Percentiles rank a stretch among this genome's conserved stretches.
These are phyloP conservation scores for Kwoniella bestiolae DNA, from an alignment of 768 basidiomycete species.

Conservation along the genomic window DNA sequence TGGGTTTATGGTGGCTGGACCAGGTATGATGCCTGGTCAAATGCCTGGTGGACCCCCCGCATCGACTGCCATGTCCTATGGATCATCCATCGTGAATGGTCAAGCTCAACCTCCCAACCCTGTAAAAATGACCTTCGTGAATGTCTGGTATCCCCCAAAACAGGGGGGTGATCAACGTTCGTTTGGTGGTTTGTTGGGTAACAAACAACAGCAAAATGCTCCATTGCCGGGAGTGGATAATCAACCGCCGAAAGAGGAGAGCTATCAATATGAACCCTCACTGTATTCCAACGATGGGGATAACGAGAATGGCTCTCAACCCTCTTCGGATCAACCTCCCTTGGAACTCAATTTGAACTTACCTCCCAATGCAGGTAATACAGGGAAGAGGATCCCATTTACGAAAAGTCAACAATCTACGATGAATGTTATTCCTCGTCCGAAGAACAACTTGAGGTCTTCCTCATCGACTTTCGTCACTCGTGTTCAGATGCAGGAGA, in stretches of 20 bases:
- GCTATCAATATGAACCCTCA: constrained; percentile 40
- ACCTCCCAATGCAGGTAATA: constrained; percentile 14
- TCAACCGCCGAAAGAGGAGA: constrained; percentile 15
- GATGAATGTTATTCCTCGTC: constrained; percentile 61
- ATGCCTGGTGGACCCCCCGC: constrained; percentile 20
- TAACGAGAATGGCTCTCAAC: constrained; percentile 14
- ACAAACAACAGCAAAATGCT: constrained; percentile 16
- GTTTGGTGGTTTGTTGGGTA: constrained; percentile 44
- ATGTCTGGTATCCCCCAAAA: constrained; percentile 50
- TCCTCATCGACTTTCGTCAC: constrained; percentile 92
- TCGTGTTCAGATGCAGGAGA: constrained; percentile 79
- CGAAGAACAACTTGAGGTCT: constrained; percentile 88
- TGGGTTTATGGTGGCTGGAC: constrained; percentile 39
- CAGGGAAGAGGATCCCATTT: constrained; percentile 33
- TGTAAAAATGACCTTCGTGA: constrained; percentile 48
- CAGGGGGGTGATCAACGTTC: constrained; percentile 26
- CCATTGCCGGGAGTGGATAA: not conserved
- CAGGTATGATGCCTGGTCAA: constrained; percentile 24
- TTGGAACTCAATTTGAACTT: constrained; percentile 21
- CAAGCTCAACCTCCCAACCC: constrained; percentile 45
- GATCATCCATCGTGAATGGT: constrained; percentile 47
- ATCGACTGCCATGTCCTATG: constrained; percentile 39
- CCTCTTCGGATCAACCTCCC: constrained; percentile 36
- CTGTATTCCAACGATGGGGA: constrained; percentile 26
- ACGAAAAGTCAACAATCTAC: constrained; percentile 17